Conservation (phyloP, 2,329 filamentous ascomycete genomes). For the Grosmannia serpens region DNA sequence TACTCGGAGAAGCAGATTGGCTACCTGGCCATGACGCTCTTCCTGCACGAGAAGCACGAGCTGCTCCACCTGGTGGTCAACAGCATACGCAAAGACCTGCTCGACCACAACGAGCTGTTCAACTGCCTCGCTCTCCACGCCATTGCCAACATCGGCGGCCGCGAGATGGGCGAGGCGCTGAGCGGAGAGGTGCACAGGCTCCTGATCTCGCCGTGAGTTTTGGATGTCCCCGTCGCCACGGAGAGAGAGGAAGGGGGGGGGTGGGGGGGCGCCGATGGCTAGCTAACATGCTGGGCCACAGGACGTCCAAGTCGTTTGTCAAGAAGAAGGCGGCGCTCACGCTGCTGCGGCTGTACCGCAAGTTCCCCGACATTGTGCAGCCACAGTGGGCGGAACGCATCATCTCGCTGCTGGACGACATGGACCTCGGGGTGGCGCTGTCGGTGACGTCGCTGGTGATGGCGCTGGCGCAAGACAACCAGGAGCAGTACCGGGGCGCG, state of each 20-base stretch:
- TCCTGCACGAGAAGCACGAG: conserved; percentile 95
- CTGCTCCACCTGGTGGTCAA: conserved; percentile 93
- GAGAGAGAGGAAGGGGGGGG: too few species aligned
- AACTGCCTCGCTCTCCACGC: conserved; percentile 95
- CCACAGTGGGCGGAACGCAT: conserved; percentile 96
- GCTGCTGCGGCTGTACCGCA: conserved; percentile 83
- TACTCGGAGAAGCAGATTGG: conserved; percentile 99
- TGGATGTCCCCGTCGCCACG: too few species aligned
- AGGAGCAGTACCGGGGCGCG: conserved; percentile 87
- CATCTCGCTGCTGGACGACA: conserved; percentile 96
- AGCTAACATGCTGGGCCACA: conserved; percentile 13
- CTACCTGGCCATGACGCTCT: conserved; percentile 92
- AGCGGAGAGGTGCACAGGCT: conserved; percentile 86
- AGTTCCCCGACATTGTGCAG: conserved; percentile 86
- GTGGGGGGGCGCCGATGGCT: too few species aligned
- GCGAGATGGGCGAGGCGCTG: conserved; percentile 93
- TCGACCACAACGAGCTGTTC: conserved; percentile 93
- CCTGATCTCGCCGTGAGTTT: conserved; percentile 78
- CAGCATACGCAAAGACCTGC: conserved; percentile 90
- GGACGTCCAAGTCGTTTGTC: conserved; percentile 83
- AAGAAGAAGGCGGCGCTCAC: conserved; percentile 98
- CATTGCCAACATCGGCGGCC: conserved; percentile 92
- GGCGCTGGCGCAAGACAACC: conserved; percentile 83
- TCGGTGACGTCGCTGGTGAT: conserved; percentile 95
- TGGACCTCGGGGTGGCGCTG: conserved; percentile 83